Base-by-base conservation (phyloP, 2,329 filamentous ascomycete species). In the Aspergillus awamori region DNA sequence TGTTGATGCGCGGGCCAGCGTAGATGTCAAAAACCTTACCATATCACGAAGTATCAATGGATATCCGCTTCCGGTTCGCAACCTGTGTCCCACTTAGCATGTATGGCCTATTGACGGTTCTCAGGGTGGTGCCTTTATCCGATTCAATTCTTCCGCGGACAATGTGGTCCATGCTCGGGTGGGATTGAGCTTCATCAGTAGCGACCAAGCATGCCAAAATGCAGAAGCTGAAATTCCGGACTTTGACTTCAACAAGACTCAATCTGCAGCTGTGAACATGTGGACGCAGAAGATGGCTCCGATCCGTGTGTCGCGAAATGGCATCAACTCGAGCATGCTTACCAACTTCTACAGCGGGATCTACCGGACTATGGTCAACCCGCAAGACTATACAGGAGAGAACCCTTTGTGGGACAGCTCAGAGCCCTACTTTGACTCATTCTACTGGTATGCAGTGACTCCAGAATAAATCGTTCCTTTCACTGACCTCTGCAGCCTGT, bases 381-480 rank as follows among this genome's bases (percentile, higher is more conserved):
- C 88, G 1, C 88, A 91, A 66, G 88, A 91, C 66, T 90, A 90
- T 63, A 91, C 89, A 0, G 87, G 87, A 1, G 89, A 91, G 72
- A 91, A 91, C 61, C 87, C 87, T 3, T 71, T 86, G 0, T 91
- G 88, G 87, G 69, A 81, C 1, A 87, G 83, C 54, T 77, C 75
- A 0, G 87, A 90, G 72, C 88, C 88, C 0, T 91, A 91, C 66
- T 91, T 88, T 71, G 89, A 91, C 72, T 89, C 87, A 0, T 90
- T 89, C 65, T 92, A 92, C 73, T 91, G 88, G 81, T 83, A 67
- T 67, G 26, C 1, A n/a, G 6, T 3, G 24, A 6, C 2, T n/a
- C 6, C 4, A 11, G 7, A 4, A 30, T 33, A 33, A 15, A 10
- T 47, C 26, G 26, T 28, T 39, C 33, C 24, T 10, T 36, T 36